Evolutionary conservation across 1,284 basidiomycete species (phyloP), one percentile per base, ranked within the genome.

Genomic region (Phellopilus nigrolimitatus): DNA sequence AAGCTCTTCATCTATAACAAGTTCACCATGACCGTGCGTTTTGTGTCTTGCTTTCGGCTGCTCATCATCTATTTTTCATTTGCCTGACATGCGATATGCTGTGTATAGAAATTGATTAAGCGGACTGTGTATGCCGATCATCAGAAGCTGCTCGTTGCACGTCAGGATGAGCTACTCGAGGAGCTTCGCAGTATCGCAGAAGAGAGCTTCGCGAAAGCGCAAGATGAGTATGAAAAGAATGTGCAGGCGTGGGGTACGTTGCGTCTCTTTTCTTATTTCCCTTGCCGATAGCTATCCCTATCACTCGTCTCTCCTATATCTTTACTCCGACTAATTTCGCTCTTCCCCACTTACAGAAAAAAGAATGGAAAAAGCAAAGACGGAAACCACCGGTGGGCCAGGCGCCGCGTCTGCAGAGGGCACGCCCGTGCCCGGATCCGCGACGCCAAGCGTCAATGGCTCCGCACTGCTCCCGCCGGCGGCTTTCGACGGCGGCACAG

Each of bases 1-100:
- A 74, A 72, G 25, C 69, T 95, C 38, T 95, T 97, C 63, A 92
- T 92, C 0, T 95, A 95, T 65, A 97, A 97, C 68, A 86, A 88
- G 60, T 95, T 90, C 66, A 91, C 88, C 0, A 90, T 90, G 87
- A 84, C 73, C n/a, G n/a, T n/a, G n/a, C n/a, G n/a, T n/a, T n/a
- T n/a, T n/a, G n/a, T n/a, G n/a, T n/a, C n/a, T n/a, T n/a, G n/a
- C n/a, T 45, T 85, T 86, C 49, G 33, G 43, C 22, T 51, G 49
- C 38, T 53, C 47, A 53, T 53, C 33, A 47, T 21, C 30, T 8
- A 38, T 47, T 31, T 47, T 42, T 46, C 33, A n/a, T 34, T 25
- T 47, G 15, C 9, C 31, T 45, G 2, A 30, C 3, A 21, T 36
- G 37, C 19, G 12, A 27, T 12, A 41, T 15, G 30, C 15, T 38